phyloP scores from a whole-genome alignment of 495 filamentous ascomycete species.

The Neurospora sp. region DNA sequence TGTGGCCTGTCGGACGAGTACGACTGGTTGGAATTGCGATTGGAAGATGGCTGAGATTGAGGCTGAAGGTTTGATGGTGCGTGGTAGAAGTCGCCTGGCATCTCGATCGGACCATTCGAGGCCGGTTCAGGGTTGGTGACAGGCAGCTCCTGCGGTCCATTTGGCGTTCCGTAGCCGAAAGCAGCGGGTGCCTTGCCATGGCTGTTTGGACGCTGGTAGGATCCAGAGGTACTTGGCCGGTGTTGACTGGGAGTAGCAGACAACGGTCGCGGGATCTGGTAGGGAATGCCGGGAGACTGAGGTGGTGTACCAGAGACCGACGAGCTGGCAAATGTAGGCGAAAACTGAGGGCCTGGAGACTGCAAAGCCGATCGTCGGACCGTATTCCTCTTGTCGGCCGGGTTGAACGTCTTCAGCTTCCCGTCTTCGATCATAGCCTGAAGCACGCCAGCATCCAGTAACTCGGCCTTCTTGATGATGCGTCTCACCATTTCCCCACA shows the following conservation, averaged over 20 bases:
- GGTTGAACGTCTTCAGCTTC: slow-evolving; percentile 40
- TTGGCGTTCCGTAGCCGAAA: slow-evolving; percentile 4
- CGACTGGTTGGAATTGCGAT: slow-evolving; percentile 23
- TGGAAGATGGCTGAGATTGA: slow-evolving; percentile 1
- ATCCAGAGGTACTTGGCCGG: not conserved
- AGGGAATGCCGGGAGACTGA: slow-evolving; percentile 23
- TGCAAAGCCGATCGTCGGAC: slow-evolving; percentile 16
- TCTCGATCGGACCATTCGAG: slow-evolving; percentile 27
- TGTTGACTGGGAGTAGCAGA: slow-evolving; percentile 15
- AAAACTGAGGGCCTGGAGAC: slow-evolving; percentile 22
- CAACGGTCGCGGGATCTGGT: slow-evolving; percentile 31
- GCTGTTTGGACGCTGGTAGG: not conserved
- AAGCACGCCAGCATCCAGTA: slow-evolving; percentile 37
- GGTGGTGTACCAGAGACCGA: slow-evolving; percentile 16
- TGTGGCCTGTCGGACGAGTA: slow-evolving; percentile 20
- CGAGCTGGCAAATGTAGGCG: slow-evolving; percentile 3
- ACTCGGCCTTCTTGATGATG: slow-evolving; percentile 56
- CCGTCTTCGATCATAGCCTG: slow-evolving; percentile 41
- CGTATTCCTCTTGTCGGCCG: slow-evolving; percentile 27
- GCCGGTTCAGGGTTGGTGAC: slow-evolving; percentile 1
- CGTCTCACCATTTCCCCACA: slow-evolving; percentile 54
- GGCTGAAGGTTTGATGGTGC: slow-evolving; percentile 11
- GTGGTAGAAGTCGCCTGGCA: slow-evolving; percentile 37
- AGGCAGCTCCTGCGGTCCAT: slow-evolving; percentile 15
- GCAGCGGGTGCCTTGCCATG: not conserved